Conservation (phyloP, 768 basidiomycete genomes). For the Mycena polygramma region DNA sequence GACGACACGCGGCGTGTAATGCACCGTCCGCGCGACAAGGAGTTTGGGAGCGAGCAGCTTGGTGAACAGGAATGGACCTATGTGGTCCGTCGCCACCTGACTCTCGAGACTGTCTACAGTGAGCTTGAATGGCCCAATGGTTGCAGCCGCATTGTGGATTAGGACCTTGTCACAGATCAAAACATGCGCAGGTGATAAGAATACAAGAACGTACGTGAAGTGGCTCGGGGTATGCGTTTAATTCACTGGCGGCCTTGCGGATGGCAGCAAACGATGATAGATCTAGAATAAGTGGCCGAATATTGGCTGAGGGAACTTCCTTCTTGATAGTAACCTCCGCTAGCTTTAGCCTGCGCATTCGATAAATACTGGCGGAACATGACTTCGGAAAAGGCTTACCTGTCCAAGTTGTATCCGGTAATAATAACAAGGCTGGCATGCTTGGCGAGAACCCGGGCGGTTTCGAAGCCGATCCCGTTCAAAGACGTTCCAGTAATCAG, state of each 20-base stretch:
- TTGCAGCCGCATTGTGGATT: slow-evolving; percentile 17
- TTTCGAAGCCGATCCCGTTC: slow-evolving; percentile 25
- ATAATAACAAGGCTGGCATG: slow-evolving; percentile 10
- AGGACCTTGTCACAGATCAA: neutral
- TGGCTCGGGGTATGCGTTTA: slow-evolving; percentile 20
- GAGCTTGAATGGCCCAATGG: slow-evolving; percentile 16
- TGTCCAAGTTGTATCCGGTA: neutral
- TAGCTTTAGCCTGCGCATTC: slow-evolving; percentile 6
- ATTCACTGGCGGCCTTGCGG: slow-evolving; percentile 11
- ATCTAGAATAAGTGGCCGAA: slow-evolving; percentile 10
- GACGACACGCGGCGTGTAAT: slow-evolving; percentile 11
- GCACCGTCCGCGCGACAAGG: neutral
- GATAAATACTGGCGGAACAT: neutral
- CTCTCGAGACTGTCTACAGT: slow-evolving; percentile 19
- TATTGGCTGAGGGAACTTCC: slow-evolving; percentile 11
- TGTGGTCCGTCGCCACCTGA: slow-evolving; percentile 6
- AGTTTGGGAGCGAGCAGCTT: slow-evolving; percentile 1
- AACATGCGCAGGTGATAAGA: neutral
- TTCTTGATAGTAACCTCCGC: slow-evolving; percentile 11
- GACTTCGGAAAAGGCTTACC: neutral
- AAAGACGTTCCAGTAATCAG: slow-evolving; percentile 17
- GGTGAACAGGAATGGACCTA: slow-evolving; percentile 18
- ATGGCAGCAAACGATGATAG: slow-evolving; percentile 16
- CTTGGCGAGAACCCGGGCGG: slow-evolving; percentile 9
- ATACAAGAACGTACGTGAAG: slow-evolving; percentile 10